Conservation (phyloP, 192 early-diverging fungal genomes). For the Glomus cerebriforme region DNA sequence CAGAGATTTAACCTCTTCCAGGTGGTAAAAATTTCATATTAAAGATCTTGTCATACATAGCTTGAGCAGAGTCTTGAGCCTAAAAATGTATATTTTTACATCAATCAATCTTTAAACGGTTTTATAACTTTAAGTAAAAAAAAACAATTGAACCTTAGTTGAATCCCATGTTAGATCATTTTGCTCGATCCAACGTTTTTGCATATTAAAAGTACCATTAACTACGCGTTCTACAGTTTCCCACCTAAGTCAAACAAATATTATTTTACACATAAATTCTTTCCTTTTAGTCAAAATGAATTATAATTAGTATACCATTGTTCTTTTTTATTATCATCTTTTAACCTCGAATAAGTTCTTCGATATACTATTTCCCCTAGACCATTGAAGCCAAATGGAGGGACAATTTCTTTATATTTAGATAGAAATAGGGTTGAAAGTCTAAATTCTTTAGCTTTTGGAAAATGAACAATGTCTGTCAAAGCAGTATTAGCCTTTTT, state of each 20-base stretch:
- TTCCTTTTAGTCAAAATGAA: not conserved
- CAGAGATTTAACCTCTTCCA: conserved; percentile 35
- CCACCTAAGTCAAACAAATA: conserved; percentile 26
- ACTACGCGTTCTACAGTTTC: conserved; percentile 53
- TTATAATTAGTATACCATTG: conserved; percentile 31
- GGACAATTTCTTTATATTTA: conserved; percentile 28
- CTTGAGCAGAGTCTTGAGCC: conserved; percentile 46
- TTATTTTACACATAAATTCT: not conserved
- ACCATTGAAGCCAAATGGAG: conserved; percentile 55
- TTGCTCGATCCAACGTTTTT: conserved; percentile 40
- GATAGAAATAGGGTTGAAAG: conserved; percentile 19
- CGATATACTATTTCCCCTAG: conserved; percentile 53
- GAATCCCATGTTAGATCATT: conserved; percentile 43
- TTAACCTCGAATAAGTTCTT: conserved; percentile 50
- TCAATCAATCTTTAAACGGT: not conserved
- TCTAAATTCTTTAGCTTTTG: conserved; percentile 18
- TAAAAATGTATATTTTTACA: not conserved
- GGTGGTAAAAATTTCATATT: conserved; percentile 55
- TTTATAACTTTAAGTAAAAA: too few relatives aligned
- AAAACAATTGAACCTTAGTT: not conserved
- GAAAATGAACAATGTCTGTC: not conserved
- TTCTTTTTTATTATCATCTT: conserved; percentile 38
- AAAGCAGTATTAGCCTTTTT: not conserved
- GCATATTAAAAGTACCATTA: conserved; percentile 54
- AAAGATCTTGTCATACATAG: conserved; percentile 53